Base-by-base conservation (phyloP, 1,284 basidiomycete species). In the Kalmanozyma brasiliensis region DNA sequence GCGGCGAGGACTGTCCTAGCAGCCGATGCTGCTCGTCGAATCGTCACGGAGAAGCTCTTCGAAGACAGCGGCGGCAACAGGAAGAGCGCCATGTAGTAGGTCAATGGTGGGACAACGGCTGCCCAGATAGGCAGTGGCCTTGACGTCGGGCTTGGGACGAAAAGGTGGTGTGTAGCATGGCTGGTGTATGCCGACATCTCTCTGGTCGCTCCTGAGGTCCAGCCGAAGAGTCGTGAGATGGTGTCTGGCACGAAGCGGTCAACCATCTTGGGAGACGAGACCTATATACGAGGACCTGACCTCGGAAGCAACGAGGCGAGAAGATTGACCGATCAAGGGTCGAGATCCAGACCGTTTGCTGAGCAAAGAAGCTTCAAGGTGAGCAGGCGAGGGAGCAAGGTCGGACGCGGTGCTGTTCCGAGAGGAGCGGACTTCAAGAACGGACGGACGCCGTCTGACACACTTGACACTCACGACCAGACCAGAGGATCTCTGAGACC, bases 51-150 rank as follows among this genome's bases (percentile, higher is more conserved):
- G n/a, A 57, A 48, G 2, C 49, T 41, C 46, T 55, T 60, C 16
- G 53, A 52, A 4, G 53, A 53, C 4, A 65, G 52, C 5, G 71
- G 67, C 7, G 67, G 71, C 3, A 73, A 47, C 1, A 71, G 51
- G 29, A 58, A 55, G 0, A 73, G 52, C 3, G 71, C 71, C 13
- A 64, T 4, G 44, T 66, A 73, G 67, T 73, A 73, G 37, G 65
- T 62, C 36, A 70, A 30, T 17, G 71, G 71, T 14, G 71, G 71
- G 3, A 66, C 47, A 14, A 48, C 48, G 7, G 67, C 71, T 1
- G 58, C 67, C 58, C 58, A 65, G 38, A 73, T 49, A 16, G 66
- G 63, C 17, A 73, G 35, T 16, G 71, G 62, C 30, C 14, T 32
- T 5, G 61, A 20, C 4, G 17, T 36, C 0, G 67, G 58, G 32